phyloP scores from a whole-genome alignment of 2,329 filamentous ascomycete genomes.

The Aspergillus flavus region DNA sequence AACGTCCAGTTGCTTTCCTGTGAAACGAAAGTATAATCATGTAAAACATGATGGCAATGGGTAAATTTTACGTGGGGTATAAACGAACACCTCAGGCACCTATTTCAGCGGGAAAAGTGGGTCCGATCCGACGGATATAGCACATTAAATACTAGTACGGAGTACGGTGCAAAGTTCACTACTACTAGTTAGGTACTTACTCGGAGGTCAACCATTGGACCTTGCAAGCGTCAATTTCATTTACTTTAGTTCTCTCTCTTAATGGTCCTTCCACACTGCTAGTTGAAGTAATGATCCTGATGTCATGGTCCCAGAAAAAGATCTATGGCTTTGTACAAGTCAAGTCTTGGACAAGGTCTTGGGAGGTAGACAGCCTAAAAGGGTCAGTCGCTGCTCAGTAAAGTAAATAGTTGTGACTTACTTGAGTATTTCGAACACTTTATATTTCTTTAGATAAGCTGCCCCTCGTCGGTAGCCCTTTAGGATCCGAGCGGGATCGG shows the following conservation, averaged over 20 bases:
- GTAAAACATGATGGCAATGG: slow-evolving; percentile 8
- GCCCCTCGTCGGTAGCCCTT: slow-evolving; percentile 73
- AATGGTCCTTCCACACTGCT: neutral
- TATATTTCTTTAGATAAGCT: slow-evolving; percentile 69
- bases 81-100: slow-evolving; percentile 23
- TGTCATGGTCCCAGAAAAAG: neutral
- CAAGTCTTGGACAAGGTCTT: neutral
- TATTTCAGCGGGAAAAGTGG: slow-evolving; percentile 5
- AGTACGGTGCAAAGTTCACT: too few relatives aligned
- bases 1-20: neutral
- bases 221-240: neutral
- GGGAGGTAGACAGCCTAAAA: slow-evolving; percentile 12
- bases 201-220: neutral
- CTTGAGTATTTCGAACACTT: slow-evolving; percentile 79
- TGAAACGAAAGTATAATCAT: neutral
- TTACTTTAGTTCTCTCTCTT: neutral
- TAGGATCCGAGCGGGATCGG: slow-evolving; percentile 58
- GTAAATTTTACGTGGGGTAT: slow-evolving; percentile 26
- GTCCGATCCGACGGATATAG: neutral
- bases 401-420: slow-evolving; percentile 38
- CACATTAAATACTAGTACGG: neutral
- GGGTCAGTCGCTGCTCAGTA: neutral
- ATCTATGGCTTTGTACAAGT: neutral
- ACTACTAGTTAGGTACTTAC: too few relatives aligned
- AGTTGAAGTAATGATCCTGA: neutral